Evolutionary conservation across 2,329 filamentous ascomycete genomes (phyloP), one percentile per base, ranked within the genome.

Genomic region (Hirsutella minnesotensis): DNA sequence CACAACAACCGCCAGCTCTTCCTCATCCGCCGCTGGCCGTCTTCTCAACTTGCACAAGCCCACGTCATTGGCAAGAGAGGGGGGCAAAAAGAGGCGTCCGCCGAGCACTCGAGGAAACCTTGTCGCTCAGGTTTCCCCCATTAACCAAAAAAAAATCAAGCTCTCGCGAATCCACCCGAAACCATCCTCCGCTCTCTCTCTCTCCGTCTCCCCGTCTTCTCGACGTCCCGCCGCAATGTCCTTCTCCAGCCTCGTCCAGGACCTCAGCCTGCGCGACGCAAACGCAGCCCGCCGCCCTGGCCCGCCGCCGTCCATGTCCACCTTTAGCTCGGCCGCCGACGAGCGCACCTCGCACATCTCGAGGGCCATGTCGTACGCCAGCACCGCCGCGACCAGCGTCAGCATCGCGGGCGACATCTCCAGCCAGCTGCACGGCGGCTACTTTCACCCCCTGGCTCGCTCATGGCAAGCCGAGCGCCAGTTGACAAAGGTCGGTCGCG

Each of bases 381-480:
- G 78, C 67, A 82, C 78, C 13, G 66, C 76, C 43, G 78, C 78
- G 37, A 82, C 78, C 22, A 82, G 77, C 57, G 78, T 82, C 49
- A 82, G 78, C 72, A 81, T 82, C 52, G 68, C 77, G 2, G 78
- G 78, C 42, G 84, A 89, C 55, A 89, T 92, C 51, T 82, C 81
- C 13, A 89, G 83, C 61, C 85, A 90, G 63, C 73, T 90, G 35
- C 86, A 92, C 57, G 82, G 84, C 42, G 86, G 86, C 45, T 90
- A 90, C 63, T 81, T 79, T 54, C 85, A 92, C 55, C 83, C 86
- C 38, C 71, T 92, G 44, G 81, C 83, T 44, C 74, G 86, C 51
- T 75, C 81, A 53, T 92, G 86, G 86, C 86, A 92, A 62, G 80
- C 84, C 29, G 85, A 90, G 67, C 75, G 83, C 51, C 85, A 90